phyloP scores from a whole-genome alignment of 495 filamentous ascomycete genomes.

The Aspergillus mulundensis region DNA sequence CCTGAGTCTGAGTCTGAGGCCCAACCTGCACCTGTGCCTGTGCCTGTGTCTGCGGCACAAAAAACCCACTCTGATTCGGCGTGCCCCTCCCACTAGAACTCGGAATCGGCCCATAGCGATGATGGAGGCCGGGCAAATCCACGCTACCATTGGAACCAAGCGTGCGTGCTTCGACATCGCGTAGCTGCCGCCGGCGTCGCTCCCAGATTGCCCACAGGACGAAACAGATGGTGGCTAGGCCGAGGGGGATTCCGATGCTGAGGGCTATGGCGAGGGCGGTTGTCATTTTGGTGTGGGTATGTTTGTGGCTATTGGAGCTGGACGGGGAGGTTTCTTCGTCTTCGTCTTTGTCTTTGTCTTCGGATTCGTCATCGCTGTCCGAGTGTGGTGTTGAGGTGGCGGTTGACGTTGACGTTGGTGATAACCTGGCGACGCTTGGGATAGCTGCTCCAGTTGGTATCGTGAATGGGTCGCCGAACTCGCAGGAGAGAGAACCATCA shows the following conservation, averaged over 20 bases:
- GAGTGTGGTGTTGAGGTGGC: not conserved
- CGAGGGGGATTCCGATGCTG: conserved; percentile 4
- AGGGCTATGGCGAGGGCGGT: conserved; percentile 1
- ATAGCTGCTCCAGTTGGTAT: not conserved
- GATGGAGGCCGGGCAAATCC: not conserved
- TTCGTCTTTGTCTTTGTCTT: not conserved
- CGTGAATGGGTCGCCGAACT: not conserved
- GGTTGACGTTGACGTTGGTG: not conserved
- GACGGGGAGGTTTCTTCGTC: not conserved
- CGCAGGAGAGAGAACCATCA: not conserved
- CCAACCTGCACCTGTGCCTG: not conserved
- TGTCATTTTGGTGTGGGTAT: no score
- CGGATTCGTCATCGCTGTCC: not conserved
- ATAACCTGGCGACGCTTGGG: not conserved
- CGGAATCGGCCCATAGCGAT: conserved; percentile 7
- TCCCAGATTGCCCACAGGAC: conserved; percentile 11
- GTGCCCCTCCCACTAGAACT: conserved; percentile 1
- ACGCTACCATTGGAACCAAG: no score
- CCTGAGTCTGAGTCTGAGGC: not conserved
- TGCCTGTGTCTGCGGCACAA: not conserved
- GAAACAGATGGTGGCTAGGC: not conserved
- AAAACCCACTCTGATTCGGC: not conserved
- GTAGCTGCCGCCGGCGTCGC: conserved; percentile 5
- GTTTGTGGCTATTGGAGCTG: not conserved
- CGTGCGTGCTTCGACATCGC: not conserved